Conservation (phyloP, 2,329 filamentous ascomycete species). For the Aspergillus ibericus region DNA sequence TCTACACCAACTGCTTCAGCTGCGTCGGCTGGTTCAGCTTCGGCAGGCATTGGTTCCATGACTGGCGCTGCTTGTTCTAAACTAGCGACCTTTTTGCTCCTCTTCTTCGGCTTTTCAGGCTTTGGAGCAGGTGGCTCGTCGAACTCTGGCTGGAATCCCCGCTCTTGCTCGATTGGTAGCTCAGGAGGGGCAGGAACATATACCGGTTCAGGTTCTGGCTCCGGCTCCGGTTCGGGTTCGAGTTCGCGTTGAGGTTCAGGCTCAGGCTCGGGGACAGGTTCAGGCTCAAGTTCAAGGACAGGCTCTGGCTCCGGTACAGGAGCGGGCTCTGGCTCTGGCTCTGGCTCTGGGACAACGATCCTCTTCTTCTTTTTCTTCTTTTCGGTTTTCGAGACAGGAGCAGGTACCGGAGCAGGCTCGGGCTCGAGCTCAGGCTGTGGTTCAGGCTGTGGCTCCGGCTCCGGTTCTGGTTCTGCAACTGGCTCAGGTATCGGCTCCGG, state of each 20-base stretch:
- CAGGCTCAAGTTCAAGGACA: constrained; percentile 27
- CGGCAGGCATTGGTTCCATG: constrained; percentile 51
- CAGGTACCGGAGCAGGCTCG: constrained; percentile 18
- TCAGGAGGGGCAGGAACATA: constrained; percentile 17
- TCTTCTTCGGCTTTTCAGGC: constrained; percentile 32
- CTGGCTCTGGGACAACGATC: constrained; percentile 32
- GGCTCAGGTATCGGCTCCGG: constrained; percentile 31
- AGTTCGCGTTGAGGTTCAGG: constrained; percentile 31
- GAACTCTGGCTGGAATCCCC: constrained; percentile 19
- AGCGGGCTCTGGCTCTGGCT: constrained; percentile 30
- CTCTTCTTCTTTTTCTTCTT: constrained; percentile 32
- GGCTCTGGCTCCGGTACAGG: constrained; percentile 27
- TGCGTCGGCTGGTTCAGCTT: constrained; percentile 36
- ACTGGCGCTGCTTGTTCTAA: constrained; percentile 26
- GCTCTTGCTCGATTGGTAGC: constrained; percentile 14
- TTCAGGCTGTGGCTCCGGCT: constrained; percentile 23
- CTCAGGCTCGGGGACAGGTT: constrained; percentile 32
- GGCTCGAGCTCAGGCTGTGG: constrained; percentile 23
- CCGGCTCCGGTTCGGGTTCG: constrained; percentile 24
- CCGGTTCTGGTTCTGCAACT: constrained; percentile 24
- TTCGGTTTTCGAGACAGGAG: constrained; percentile 27
- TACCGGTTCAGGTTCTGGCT: constrained; percentile 29
- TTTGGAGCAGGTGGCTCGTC: constrained; percentile 28
- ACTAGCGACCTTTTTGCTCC: constrained; percentile 35
- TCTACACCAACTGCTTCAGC: constrained; percentile 26